Conservation (phyloP, 129 eudicot genomes). For the Heracleum sosnowskyi region DNA sequence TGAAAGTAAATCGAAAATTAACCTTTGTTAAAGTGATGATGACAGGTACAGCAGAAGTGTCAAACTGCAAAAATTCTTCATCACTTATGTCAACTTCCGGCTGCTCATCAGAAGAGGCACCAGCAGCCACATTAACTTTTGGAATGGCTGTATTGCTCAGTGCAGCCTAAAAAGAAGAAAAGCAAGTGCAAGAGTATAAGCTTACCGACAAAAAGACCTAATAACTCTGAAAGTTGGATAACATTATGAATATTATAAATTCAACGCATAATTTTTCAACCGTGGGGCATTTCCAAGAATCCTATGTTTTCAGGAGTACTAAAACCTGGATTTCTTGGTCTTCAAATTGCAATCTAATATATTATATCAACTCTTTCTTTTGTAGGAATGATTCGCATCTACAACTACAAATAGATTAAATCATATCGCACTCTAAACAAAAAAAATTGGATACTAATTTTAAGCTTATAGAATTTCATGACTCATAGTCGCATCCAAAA, state of each 20-base stretch:
- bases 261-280: not conserved
- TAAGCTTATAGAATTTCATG: no score
- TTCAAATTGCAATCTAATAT: not conserved
- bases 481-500: not conserved
- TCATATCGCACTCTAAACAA: not conserved
- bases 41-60: constrained; percentile 76
- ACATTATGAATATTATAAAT: not conserved
- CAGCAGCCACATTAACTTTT: constrained; percentile 59
- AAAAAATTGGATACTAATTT: no score
- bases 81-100: constrained; percentile 91
- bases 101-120: constrained; percentile 59
- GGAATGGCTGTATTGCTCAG: constrained; percentile 83
- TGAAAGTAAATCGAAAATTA: not conserved
- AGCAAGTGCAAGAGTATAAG: not conserved
- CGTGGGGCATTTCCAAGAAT: not conserved
- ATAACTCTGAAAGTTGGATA: not conserved
- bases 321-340: not conserved
- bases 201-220: not conserved
- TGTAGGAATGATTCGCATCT: not conserved
- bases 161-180: constrained; percentile 57
- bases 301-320: not conserved
- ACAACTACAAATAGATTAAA: no score
- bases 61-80: constrained; percentile 84
- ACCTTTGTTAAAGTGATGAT: constrained; percentile 92
- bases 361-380: not conserved